Base-by-base conservation (phyloP, 805 yeast genomes). In the Wickerhamomyces bisporus region DNA sequence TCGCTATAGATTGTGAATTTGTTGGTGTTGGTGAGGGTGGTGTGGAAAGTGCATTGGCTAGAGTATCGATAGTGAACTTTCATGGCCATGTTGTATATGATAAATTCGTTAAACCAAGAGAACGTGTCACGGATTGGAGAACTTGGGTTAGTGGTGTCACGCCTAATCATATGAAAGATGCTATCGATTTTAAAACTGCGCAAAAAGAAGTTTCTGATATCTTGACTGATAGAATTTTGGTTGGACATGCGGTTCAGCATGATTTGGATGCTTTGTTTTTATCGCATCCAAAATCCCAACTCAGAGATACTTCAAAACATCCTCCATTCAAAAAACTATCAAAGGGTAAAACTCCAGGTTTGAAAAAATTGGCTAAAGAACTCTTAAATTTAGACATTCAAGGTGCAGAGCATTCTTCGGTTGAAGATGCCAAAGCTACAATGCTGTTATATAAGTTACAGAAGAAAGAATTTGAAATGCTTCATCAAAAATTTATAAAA, bases 1-100 rank as follows among this genome's bases (percentile, higher is more conserved):
- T 88, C 2, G 86, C 96, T 1, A 75, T 89, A 43, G 98, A 89
- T 61, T 88, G 97, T 65, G 98, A 89, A 52, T 88, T 89, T 66
- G 97, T 89, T 2, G 96, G 96, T 10, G 81, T 84, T 2, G 96
- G 96, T 0, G 75, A 73, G 5, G 80, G 78, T 9, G 94, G 94
- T 6, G 42, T 56, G 9, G 76, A 70, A 32, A 78, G 87, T 5
- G 91, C 80, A 1, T 65, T 89, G 13, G 97, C 95, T 0, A 70
- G 97, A 48, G 93, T 88, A 0, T 86, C 96, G 0, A 65, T 89
- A 11, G 96, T 89, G 4, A 87, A 89, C 55, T 86, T 70, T 56
- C 81, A 75, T 52, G 96, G 97, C 0, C 74, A 75, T 45, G 69
- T 76, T 0, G 54, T 89, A 0, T 66, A 81, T 43, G 97, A 89